These are phyloP conservation scores for Lentithecium fluviatile DNA, from an alignment of 495 filamentous ascomycete genomes.

Conservation along the genomic window DNA sequence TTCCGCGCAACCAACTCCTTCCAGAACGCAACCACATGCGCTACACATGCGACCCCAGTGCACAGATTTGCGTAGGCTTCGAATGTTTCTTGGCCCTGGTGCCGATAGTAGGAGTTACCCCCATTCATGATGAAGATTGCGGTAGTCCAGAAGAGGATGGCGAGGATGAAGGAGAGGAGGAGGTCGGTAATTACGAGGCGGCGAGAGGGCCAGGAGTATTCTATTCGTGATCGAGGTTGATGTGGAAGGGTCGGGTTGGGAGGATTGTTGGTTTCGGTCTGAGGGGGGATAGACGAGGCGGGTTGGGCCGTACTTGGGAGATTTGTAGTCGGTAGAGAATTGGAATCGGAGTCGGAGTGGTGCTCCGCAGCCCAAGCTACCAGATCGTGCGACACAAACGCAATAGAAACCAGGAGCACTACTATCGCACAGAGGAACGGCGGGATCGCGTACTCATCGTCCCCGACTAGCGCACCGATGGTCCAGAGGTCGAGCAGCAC, in stretches of 20 bases:
- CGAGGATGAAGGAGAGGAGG: conserved; percentile 8
- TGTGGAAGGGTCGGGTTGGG: too few species aligned
- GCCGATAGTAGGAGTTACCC: background rate
- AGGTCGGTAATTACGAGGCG: conserved; percentile 9
- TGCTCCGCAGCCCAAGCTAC: conserved; percentile 4
- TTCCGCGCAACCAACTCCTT: conserved; percentile 28
- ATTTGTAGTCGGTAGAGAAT: background rate
- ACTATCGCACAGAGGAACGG: conserved; percentile 6
- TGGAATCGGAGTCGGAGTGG: background rate
- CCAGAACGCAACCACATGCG: conserved; percentile 22
- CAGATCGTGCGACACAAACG: conserved; percentile 8
- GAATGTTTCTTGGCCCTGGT: conserved; percentile 8
- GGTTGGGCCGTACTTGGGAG: background rate
- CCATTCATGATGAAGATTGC: conserved; percentile 5
- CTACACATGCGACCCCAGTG: conserved; percentile 5
- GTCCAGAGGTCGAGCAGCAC: conserved; percentile 13
- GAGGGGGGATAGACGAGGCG: too few species aligned
- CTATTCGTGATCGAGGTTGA: background rate
- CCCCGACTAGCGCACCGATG: background rate
- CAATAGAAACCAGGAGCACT: conserved; percentile 2
- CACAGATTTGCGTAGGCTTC: conserved; percentile 22
- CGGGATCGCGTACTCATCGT: background rate
- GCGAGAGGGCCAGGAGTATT: conserved; percentile 21
- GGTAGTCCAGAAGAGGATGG: conserved; percentile 26
- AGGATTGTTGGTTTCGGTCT: background rate